Conservation (phyloP, 1,284 basidiomycete genomes). For the Pseudozyma sp. region DNA sequence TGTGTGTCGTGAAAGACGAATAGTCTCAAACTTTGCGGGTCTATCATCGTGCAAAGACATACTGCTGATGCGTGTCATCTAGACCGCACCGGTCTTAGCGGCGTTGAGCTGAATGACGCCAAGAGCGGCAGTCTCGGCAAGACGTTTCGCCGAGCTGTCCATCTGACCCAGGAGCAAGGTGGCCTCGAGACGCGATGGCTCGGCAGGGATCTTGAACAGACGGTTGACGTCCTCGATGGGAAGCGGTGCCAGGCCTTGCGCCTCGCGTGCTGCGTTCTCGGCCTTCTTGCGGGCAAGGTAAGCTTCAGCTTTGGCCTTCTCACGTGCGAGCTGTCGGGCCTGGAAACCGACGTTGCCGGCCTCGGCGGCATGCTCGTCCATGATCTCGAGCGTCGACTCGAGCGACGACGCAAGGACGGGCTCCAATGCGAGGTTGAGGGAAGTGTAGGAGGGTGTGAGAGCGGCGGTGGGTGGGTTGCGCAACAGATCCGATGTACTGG, state of each 20-base stretch:
- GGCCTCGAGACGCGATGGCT: constrained; percentile 90
- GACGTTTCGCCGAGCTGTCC: constrained; percentile 68
- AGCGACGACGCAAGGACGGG: constrained; percentile 66
- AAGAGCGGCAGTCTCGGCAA: constrained; percentile 72
- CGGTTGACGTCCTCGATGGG: constrained; percentile 70
- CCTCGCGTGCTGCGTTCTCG: constrained; percentile 84
- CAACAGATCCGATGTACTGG: constrained; percentile 52
- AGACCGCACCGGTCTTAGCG: constrained; percentile 60
- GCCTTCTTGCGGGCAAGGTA: constrained; percentile 74
- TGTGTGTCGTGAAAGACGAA: constrained; percentile 1
- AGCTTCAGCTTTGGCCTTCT: constrained; percentile 84
- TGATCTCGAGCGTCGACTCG: constrained; percentile 65
- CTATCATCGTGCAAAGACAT: background rate
- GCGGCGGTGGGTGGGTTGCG: constrained; percentile 60
- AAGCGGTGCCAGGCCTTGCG: constrained; percentile 85
- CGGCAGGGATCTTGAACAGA: constrained; percentile 84
- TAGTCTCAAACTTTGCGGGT: background rate
- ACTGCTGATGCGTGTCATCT: constrained; percentile 10
- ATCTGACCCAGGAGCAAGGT: constrained; percentile 72
- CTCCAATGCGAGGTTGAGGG: constrained; percentile 65
- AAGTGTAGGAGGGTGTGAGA: constrained; percentile 59
- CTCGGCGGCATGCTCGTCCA: constrained; percentile 66
- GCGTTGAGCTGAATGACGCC: constrained; percentile 64
- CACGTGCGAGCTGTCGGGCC: constrained; percentile 88
- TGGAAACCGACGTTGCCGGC: constrained; percentile 88